Percentiles rank a stretch among this genome's conserved stretches.
Evolutionary conservation across 805 yeast genomes (phyloP).

Genomic region (Komagataella kurtzmanii): DNA sequence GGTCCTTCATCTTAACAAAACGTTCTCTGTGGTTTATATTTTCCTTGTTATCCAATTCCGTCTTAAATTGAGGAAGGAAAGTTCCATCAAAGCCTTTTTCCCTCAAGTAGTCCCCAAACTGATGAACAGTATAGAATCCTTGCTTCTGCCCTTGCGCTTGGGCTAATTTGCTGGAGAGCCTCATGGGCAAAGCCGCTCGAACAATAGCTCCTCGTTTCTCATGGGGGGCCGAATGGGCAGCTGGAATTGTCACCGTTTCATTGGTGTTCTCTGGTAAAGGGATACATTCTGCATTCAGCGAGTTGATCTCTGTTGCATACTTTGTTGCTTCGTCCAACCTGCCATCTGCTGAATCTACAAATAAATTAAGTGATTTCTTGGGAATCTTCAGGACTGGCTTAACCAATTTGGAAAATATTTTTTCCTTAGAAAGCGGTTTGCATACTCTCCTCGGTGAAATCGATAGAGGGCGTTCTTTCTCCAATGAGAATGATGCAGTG

Average conservation of each 20-base stretch:
- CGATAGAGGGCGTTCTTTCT: not conserved
- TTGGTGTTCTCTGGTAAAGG: constrained; percentile 44
- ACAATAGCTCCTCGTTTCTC: not conserved
- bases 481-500: not conserved
- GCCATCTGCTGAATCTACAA: constrained; percentile 54
- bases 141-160: not conserved
- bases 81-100: not conserved
- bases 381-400: not conserved
- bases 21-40: not conserved
- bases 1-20: not conserved
- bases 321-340: constrained; percentile 48
- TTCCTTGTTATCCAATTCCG: not conserved
- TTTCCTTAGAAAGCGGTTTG: not conserved
- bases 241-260: constrained; percentile 49
- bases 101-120: not conserved
- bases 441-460: not conserved
- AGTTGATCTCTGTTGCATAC: constrained; percentile 56
- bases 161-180: not conserved
- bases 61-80: not conserved
- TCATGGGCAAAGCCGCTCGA: not conserved
- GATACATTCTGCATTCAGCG: constrained; percentile 47
- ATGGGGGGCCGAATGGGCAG: constrained; percentile 9
- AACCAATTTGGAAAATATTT: not conserved
- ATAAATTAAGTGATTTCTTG: constrained; percentile 21
- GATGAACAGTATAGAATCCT: not conserved